Base-by-base conservation (phyloP, 2,329 filamentous ascomycete genomes). In the Whalleya microplaca region DNA sequence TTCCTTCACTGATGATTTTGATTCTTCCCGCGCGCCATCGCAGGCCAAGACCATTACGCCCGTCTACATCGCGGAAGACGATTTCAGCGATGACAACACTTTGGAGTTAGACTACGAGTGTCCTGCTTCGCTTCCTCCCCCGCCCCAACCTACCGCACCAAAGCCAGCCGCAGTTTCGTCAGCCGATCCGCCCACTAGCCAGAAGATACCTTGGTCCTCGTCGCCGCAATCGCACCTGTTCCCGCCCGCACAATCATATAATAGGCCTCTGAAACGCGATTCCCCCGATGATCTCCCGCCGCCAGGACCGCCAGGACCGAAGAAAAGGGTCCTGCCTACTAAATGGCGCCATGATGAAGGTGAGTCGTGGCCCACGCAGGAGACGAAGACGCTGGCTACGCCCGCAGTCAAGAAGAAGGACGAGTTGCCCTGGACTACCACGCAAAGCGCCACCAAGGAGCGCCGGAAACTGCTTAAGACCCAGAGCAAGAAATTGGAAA, bases 81-180 rank as follows among this genome's bases (percentile, higher is more conserved):
- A 96, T 69, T 95, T 96, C 64, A 91, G 92, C 66, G 90, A 94
- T 69, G 92, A 96, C 64, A 82, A 88, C 19, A 84, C 92, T 53
- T 78, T 96, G 21, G 90, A 91, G 59, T 73, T 90, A 19, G 83
- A 92, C 60, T 82, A 86, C 49, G 81, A 90, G 56, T 80, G 85
- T 56, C 85, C 87, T 0, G 73, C 78, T 1, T 77, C 82, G 1
- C 78, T 84, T 2, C 79, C 78, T 7, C 53, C 68, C 3, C 79
- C 78, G 6, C 53, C 68, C 10, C 37, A 64, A n/a, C 69, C 68
- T 9, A 65, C 70, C 9, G 66, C 67, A 23, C 65, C 71, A 10
- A 65, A 65, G 53, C 40, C 70, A 21, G 44, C 61, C 41, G 48
- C 59, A 6, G 45, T 50, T 9, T 56, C 58, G 9, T 61, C 65